These are phyloP conservation scores for Amaranthus palmeri DNA, from an alignment of 148 eudicot genomes.

Conservation along the genomic window DNA sequence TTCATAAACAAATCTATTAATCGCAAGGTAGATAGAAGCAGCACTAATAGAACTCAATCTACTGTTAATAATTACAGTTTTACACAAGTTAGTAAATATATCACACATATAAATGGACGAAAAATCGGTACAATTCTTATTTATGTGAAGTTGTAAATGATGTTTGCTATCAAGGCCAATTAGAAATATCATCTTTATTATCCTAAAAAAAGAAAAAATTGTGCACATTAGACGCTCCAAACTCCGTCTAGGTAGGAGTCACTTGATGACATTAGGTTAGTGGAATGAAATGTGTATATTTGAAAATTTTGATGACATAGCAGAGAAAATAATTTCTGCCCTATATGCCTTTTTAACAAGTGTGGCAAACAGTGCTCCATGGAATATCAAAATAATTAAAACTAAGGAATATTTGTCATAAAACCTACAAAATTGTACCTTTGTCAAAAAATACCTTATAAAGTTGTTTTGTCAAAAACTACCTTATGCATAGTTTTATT, in stretches of 20 bases:
- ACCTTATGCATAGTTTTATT: too few relatives aligned
- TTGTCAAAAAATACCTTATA: too few relatives aligned
- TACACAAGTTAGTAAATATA: background rate
- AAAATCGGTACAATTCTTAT: background rate
- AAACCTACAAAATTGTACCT: background rate
- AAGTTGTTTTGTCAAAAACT: too few relatives aligned
- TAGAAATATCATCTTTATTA: background rate
- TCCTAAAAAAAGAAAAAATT: background rate
- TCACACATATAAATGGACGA: background rate
- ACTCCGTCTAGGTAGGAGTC: too few relatives aligned
- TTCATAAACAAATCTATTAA: background rate
- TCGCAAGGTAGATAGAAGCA: constrained; percentile 6
- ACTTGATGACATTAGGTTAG: too few relatives aligned
- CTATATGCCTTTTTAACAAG: background rate
- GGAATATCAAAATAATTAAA: background rate
- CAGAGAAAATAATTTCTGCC: background rate
- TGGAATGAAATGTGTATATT: background rate
- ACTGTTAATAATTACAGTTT: too few relatives aligned
- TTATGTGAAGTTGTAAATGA: background rate
- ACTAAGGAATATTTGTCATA: background rate
- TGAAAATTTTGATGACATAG: background rate
- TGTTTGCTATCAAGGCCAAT: background rate
- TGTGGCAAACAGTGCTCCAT: background rate
- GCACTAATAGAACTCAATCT: background rate
- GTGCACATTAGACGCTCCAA: background rate